Evolutionary conservation across 352 stramenopile genomes (phyloP), one percentile per base, ranked within the genome.

Genomic region (Ophiocytium majus): DNA sequence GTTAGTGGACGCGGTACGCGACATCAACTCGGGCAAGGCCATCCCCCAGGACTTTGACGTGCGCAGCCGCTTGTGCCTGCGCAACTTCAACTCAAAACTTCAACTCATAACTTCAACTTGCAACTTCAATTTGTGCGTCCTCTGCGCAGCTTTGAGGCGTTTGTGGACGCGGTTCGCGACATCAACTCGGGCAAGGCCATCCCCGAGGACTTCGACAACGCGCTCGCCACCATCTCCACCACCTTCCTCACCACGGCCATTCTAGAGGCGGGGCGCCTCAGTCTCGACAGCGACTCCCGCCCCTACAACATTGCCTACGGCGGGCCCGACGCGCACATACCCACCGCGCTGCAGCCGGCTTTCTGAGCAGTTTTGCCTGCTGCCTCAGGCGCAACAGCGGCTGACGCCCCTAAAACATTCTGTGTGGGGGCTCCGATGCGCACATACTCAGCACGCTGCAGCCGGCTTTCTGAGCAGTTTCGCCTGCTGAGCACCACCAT

Each of bases 201-300:
- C 33, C 87, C 92, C 14, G 88, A 87, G 28, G 91, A 93, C 82
- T 95, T 91, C 88, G 90, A 97, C 89, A 90, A 90, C 36, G 91
- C 89, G 33, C 85, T 96, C 17, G 92, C 93, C 0, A 96, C 92
- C 0, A 93, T 95, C 19, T 83, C 91, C 36, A 95, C 91, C 32
- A 97, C 93, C 0, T 88, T 94, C 85, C 91, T 95, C 81, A 94
- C 93, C 1, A 97, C 93, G 0, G 93, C 93, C 23, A 96, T 97
- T 76, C 87, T 97, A 19, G 93, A 97, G 86, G 93, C 93, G 0
- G 93, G 93, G 17, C 89, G 93, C 28, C 91, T 86, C 50, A 94
- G 90, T 86, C 89, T 97, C 1, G 93, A 96, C 88, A 83, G 82
- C 9, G 91, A 92, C 82, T 90, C 92, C n/a, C 75, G 80, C 71